phyloP scores from a whole-genome alignment of 768 basidiomycete species.

The Mycena kentingensis region DNA sequence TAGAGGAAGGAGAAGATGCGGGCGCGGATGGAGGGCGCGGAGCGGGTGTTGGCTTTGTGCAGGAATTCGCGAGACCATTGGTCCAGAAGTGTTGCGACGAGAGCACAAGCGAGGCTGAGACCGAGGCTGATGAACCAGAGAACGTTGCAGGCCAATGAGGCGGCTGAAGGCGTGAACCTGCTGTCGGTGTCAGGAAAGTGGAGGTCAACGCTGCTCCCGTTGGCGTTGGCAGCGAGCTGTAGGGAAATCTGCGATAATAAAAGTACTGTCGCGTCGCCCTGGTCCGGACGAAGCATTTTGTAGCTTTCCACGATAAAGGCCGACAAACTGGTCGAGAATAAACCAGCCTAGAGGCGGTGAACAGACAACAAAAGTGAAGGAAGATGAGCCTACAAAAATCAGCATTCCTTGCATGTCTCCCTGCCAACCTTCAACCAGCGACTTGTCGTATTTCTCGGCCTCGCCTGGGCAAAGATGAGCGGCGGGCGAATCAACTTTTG shows the following conservation, averaged over 20 bases:
- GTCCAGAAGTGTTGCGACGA: conserved; percentile 6
- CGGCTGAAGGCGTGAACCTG: background rate
- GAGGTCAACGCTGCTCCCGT: too few relatives aligned
- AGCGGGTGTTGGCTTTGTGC: conserved; percentile 1
- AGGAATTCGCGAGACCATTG: conserved; percentile 9
- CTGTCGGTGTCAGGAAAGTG: background rate
- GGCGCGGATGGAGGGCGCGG: conserved; percentile 3
- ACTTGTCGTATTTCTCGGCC: conserved; percentile 9
- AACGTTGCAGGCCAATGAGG: conserved; percentile 1
- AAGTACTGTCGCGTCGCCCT: conserved; percentile 13
- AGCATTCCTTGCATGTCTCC: conserved; percentile 12
- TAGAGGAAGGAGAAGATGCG: conserved; percentile 9
- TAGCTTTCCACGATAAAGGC: conserved; percentile 30
- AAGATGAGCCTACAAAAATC: conserved; percentile 9
- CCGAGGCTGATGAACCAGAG: conserved; percentile 11
- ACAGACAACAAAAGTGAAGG: background rate
- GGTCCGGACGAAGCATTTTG: conserved; percentile 21
- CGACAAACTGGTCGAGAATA: conserved; percentile 28
- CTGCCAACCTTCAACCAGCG: conserved; percentile 12
- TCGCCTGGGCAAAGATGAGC: too few relatives aligned
- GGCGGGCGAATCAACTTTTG: too few relatives aligned
- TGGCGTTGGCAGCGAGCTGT: conserved; percentile 1
- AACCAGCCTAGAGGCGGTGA: conserved; percentile 19
- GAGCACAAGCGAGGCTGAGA: conserved; percentile 8
- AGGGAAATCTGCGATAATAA: conserved; percentile 1